These are phyloP conservation scores for Detonula confervacea DNA, from an alignment of 352 stramenopile species.

Conservation along the genomic window DNA sequence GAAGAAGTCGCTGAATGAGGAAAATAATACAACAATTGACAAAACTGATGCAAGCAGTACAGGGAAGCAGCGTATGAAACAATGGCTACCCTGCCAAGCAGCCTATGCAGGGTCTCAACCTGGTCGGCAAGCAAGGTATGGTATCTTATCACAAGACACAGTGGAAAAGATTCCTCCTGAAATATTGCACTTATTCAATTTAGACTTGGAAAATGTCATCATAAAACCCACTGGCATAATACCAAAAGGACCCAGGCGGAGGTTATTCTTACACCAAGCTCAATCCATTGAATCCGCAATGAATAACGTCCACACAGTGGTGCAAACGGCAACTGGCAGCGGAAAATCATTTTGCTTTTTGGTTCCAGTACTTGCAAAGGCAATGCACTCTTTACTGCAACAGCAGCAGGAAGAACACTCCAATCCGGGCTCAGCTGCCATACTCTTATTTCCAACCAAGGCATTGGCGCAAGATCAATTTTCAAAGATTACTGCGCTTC, in stretches of 20 bases:
- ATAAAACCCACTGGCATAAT: neutral
- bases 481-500: constrained; percentile 87
- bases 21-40: constrained; percentile 12
- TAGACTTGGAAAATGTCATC: constrained; percentile 19
- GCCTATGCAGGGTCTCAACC: constrained; percentile 70
- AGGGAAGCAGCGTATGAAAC: constrained; percentile 28
- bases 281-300: constrained; percentile 89
- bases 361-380: constrained; percentile 90
- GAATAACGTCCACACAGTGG: constrained; percentile 89
- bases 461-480: constrained; percentile 98
- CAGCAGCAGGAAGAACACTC: constrained; percentile 6
- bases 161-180: constrained; percentile 46
- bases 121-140: constrained; percentile 53
- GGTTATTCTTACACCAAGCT: constrained; percentile 93
- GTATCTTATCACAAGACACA: constrained; percentile 42
- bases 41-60: constrained; percentile 10
- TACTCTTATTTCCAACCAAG: constrained; percentile 99
- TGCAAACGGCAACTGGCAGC: constrained; percentile 95
- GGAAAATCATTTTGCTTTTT: constrained; percentile 98
- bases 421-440: constrained; percentile 80
- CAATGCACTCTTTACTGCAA: constrained; percentile 58
- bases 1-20: neutral
- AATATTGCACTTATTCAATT: constrained; percentile 45
- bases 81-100: constrained; percentile 68
- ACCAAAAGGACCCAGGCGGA: constrained; percentile 15